Evolutionary conservation across 2,329 filamentous ascomycete species (phyloP), one percentile per base, ranked within the genome.

Genomic region (Ustulina deusta): DNA sequence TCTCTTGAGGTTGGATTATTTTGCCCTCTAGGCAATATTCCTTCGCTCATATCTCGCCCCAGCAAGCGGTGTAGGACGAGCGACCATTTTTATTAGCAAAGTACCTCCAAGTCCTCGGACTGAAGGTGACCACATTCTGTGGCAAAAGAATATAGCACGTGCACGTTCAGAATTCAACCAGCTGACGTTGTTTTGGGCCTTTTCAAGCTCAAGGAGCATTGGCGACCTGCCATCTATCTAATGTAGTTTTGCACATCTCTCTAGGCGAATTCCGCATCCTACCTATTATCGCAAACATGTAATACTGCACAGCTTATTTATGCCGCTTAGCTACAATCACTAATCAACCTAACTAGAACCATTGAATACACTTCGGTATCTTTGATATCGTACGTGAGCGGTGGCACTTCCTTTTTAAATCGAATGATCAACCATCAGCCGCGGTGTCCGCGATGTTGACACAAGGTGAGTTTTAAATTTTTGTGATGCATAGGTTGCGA

Each of bases 151-250:
- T 7, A 55, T 15, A 38, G 34, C 52, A 40, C 32, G 34, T 40
- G 34, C 20, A 13, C 32, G 2, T 25, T 38, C 34, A 22, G 52
- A 1, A 55, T 38, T 40, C 34, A n/a, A 2, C 34, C 20, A 34
- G 27, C 54, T 56, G 54, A 56, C 36, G 25, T 56, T 13, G 22
- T 44, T 36, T 56, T 17, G 13, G n/a, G 36, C 32, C 25, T 13
- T 17, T 22, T 56, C 54, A 56, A 40, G 36, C 49, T 34, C 13
- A 51, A 51, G 32, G 15, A n/a, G 27, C 32, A 32, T n/a, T 32
- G 32, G 25, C 48, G 15, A 51, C 11, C 10, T 4, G 3, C 0
- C 17, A 17, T 17, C 6, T 32, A 44, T 44, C 40, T n/a, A 20
- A 9, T 2, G n/a, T 15, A 27, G 25, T 25, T 51, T 32, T 29